Evolutionary conservation across 352 stramenopile genomes (phyloP), one percentile per base, ranked within the genome.

Genomic region (Saprolegnia parasitica): DNA sequence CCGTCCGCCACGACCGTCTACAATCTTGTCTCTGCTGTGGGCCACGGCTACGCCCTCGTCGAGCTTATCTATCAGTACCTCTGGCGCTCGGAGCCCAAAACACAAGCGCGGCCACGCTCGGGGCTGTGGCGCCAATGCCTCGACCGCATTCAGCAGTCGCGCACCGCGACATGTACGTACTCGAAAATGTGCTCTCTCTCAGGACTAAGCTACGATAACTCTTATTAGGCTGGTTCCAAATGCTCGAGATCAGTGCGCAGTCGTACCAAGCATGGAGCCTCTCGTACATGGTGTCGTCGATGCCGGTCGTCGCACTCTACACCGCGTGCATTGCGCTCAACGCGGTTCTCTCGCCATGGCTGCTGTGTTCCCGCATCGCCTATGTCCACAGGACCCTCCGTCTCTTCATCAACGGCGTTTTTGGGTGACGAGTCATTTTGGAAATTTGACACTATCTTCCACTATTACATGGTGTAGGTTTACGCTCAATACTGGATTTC

Each of bases 241-340:
- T 58, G 16, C 8, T 58, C 8, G 32, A 39, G 32, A 8, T 58
- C 8, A 16, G 8, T 13, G 23, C 32, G 23, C 52, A 58, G 32
- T 39, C 52, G 32, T 58, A 58, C 16, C 52, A 58, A 58, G 52
- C 52, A 15, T 58, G 52, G 52, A 39, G 13, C 15, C 52, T 58
- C 32, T 58, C 52, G 8, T 58, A 16, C 16, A 15, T 39, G 23
- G 16, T 39, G 8, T 39, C 52, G 32, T 29, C 23, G 8, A 15
- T 58, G 8, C 32, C 52, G 13, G 32, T 58, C 8, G 52, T 58
- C 8, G 32, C 32, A 15, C 8, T 39, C 23, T 58, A 58, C 16
- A 58, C 52, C 8, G 16, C 16, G 23, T 58, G 52, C 32, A 58
- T 58, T 39, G 8, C 52, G 23, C 23, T 58, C 32, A 58, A 58